A percentile compares a stretch with the other conserved stretches of the same genome.
Conservation (phyloP, 352 stramenopile species). For the Discostella stelligera region DNA sequence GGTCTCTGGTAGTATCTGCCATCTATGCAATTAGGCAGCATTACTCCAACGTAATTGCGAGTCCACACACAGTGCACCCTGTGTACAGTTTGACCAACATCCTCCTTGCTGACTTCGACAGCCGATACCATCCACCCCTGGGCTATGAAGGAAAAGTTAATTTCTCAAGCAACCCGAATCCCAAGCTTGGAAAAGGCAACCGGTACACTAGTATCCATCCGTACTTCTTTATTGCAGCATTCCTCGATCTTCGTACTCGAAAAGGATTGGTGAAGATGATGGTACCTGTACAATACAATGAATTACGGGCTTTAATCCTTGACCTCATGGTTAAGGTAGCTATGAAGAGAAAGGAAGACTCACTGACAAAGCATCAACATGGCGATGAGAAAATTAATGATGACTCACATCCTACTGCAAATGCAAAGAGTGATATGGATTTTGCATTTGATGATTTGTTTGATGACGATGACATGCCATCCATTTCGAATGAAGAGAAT, state of each 20-base stretch:
- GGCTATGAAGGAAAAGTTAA: slow-evolving; percentile 10
- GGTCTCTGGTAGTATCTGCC: background rate
- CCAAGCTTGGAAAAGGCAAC: background rate
- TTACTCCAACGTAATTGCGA: background rate
- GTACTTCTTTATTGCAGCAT: slow-evolving; percentile 7
- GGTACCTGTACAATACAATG: background rate
- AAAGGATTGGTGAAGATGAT: background rate
- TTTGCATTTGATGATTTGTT: slow-evolving; percentile 5
- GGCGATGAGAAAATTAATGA: too few species aligned
- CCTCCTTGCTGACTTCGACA: slow-evolving; percentile 5
- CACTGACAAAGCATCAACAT: too few species aligned
- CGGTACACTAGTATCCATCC: background rate
- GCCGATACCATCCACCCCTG: background rate
- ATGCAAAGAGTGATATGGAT: background rate
- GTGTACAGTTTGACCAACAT: slow-evolving; percentile 4
- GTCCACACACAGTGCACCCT: background rate
- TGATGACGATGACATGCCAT: slow-evolving; percentile 2
- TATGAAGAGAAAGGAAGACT: background rate
- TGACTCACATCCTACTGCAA: too few species aligned
- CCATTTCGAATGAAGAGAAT: too few species aligned
- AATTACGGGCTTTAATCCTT: background rate
- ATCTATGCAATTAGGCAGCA: background rate
- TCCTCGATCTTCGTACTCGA: background rate
- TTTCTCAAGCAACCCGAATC: background rate
- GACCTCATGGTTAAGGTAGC: background rate